A percentile compares a stretch with the other conserved stretches of the same genome.
phyloP scores from a whole-genome alignment of 2,329 filamentous ascomycete genomes.

The Ceratocystis destructans region DNA sequence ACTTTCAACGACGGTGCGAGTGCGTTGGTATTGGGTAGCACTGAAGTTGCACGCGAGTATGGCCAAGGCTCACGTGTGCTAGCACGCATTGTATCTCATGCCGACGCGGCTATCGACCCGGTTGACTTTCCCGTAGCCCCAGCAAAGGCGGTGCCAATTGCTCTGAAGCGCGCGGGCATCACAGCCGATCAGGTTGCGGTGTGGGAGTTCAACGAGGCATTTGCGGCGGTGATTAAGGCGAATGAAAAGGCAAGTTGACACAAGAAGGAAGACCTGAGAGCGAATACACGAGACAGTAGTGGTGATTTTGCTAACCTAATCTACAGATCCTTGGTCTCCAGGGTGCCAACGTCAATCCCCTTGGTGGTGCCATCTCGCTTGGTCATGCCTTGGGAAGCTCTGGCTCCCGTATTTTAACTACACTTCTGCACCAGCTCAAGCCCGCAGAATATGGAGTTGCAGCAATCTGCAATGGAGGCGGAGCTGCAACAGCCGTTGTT shows the following conservation, averaged over 20 bases:
- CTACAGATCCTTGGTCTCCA: constrained; percentile 63
- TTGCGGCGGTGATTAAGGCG: constrained; percentile 86
- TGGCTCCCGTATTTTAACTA: constrained; percentile 79
- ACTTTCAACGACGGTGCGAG: constrained; percentile 91
- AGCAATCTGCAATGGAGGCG: constrained; percentile 93
- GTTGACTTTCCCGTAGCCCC: constrained; percentile 93
- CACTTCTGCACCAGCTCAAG: constrained; percentile 79
- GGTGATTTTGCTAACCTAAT: background rate
- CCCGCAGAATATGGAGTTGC: constrained; percentile 88
- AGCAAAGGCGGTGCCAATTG: constrained; percentile 80
- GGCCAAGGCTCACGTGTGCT: constrained; percentile 65
- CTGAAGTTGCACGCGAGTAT: constrained; percentile 66
- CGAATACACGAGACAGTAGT: background rate
- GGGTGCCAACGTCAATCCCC: constrained; percentile 66
- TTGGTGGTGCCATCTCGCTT: constrained; percentile 82
- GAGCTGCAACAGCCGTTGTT: constrained; percentile 79
- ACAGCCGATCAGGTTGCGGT: constrained; percentile 81
- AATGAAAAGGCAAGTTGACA: constrained; percentile 58
- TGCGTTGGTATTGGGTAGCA: constrained; percentile 72
- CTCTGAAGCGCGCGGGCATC: constrained; percentile 76
- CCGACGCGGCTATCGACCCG: constrained; percentile 79
- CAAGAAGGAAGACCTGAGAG: background rate
- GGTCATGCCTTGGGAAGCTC: constrained; percentile 91
- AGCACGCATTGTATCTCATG: constrained; percentile 72
- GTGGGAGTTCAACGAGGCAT: constrained; percentile 99